Evolutionary conservation across 2,329 filamentous ascomycete species (phyloP), one percentile per base, ranked within the genome.

Genomic region (Ophiostoma novo-ulmi): DNA sequence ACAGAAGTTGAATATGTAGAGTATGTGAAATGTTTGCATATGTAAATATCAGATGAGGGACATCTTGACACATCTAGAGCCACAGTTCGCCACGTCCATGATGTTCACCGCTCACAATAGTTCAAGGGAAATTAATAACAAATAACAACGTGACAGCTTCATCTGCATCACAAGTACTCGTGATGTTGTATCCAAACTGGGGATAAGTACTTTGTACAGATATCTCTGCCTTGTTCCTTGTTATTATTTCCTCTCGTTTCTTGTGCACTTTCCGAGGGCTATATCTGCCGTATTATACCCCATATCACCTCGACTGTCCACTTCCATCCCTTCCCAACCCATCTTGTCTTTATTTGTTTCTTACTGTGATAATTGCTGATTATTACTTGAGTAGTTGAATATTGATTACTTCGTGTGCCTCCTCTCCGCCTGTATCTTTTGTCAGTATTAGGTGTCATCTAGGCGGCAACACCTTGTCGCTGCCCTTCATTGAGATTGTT

Each of bases 181-280:
- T 38, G 7, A 65, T 65, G 63, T 65, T 38, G 63, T 38, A 65
- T 38, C 11, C 63, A 39, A 65, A 65, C 36, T 65, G 63, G 63
- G n/a, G 63, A 65, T 65, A 39, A 39, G 38, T 44, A 48, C 44
- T 48, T 17, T 17, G 38, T 39, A 13, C 38, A 10, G 38, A 11
- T 20, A 48, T 58, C n/a, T 35, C 26, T 63, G 58, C 26, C 58
- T 63, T 35, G 58, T 63, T 63, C 22, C 26, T 63, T 31, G 52
- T 26, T 58, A 26, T 35, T 63, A 63, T 31, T 31, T 31, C 26
- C 17, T 48, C 44, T 48, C 44, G 7, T 48, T 20, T 48, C n/a
- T 13, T 39, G 38, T 48, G 44, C n/a, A 48, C 44, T 48, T 48
- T 48, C 52, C 52, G 14, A 63, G 11, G 52, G 58, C 58, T 63